phyloP scores from a whole-genome alignment of 2,329 filamentous ascomycete species.

The Cytospora leucostoma region DNA sequence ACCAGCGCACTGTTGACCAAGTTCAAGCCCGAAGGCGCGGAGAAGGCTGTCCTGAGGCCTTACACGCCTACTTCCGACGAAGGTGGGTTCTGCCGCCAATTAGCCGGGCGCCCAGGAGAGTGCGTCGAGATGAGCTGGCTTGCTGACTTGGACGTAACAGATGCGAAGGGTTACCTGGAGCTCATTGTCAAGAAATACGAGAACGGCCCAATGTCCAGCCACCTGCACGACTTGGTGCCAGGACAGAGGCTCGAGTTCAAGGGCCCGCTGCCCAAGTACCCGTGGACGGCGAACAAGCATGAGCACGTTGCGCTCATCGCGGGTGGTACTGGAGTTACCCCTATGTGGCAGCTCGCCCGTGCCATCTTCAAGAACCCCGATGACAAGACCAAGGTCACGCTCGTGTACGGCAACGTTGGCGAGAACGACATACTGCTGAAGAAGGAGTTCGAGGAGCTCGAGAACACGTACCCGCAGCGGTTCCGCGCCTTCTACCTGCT shows the following conservation, averaged over 20 bases:
- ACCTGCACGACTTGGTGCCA: constrained; percentile 80
- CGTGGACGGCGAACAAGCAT: constrained; percentile 90
- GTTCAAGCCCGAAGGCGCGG: constrained; percentile 78
- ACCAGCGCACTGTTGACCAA: constrained; percentile 91
- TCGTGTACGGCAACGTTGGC: constrained; percentile 86
- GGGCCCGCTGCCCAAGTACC: constrained; percentile 92
- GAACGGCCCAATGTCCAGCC: constrained; percentile 85
- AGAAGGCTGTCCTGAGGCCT: constrained; percentile 86
- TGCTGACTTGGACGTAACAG: constrained; percentile 43
- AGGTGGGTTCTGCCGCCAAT: constrained; percentile 47
- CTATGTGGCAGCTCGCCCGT: constrained; percentile 93
- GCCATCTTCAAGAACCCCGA: constrained; percentile 94
- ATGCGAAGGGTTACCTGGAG: constrained; percentile 77
- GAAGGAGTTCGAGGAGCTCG: constrained; percentile 79
- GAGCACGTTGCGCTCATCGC: constrained; percentile 83
- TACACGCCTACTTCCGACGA: constrained; percentile 94
- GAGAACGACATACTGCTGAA: constrained; percentile 93
- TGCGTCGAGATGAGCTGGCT: not conserved
- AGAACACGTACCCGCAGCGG: constrained; percentile 92
- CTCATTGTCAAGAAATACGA: constrained; percentile 92
- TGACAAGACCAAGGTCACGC: constrained; percentile 96
- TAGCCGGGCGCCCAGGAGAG: not conserved
- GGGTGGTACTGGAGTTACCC: constrained; percentile 95
- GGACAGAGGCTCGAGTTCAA: constrained; percentile 89
- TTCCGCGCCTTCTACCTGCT: constrained; percentile 96